A percentile compares a stretch with the other conserved stretches of the same genome.
Evolutionary conservation across 2,329 filamentous ascomycete genomes (phyloP).

Genomic region (Pseudogymnoascus pannorum): DNA sequence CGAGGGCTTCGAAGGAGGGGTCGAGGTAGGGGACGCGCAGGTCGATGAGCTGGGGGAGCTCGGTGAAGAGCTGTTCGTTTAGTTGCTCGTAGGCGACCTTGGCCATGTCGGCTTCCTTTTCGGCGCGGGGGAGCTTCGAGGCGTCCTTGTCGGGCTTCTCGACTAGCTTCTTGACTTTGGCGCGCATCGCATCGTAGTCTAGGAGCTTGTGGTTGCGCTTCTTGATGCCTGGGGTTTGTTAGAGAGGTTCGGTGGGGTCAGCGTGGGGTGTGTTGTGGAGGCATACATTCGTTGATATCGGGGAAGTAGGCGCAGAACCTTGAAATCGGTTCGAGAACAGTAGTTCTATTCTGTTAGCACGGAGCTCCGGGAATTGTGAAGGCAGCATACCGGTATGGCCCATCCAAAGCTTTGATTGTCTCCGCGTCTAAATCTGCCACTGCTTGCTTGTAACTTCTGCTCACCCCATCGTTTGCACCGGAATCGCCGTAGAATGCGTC

Average conservation of each 20-base stretch:
- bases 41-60: slow-evolving; percentile 93
- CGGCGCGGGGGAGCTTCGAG: slow-evolving; percentile 87
- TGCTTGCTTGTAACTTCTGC: slow-evolving; percentile 94
- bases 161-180: slow-evolving; percentile 91
- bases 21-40: slow-evolving; percentile 94
- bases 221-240: slow-evolving; percentile 68
- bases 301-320: slow-evolving; percentile 98
- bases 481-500: slow-evolving; percentile 98
- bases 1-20: slow-evolving; percentile 91
- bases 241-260: not conserved
- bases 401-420: slow-evolving; percentile 96
- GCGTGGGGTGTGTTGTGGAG: slow-evolving; percentile 10
- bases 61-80: slow-evolving; percentile 89
- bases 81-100: slow-evolving; percentile 90
- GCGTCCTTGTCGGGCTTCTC: slow-evolving; percentile 99
- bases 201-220: slow-evolving; percentile 98
- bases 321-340: slow-evolving; percentile 90
- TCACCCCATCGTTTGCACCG: slow-evolving; percentile 89
- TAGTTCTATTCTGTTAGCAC: slow-evolving; percentile 50
- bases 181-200: slow-evolving; percentile 92
- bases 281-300: slow-evolving; percentile 89
- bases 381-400: slow-evolving; percentile 67
- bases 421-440: slow-evolving; percentile 97
- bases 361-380: not conserved
- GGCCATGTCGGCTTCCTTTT: slow-evolving; percentile 94